Base-by-base conservation (phyloP, 129 eudicot genomes). In the Lactuca saligna region DNA sequence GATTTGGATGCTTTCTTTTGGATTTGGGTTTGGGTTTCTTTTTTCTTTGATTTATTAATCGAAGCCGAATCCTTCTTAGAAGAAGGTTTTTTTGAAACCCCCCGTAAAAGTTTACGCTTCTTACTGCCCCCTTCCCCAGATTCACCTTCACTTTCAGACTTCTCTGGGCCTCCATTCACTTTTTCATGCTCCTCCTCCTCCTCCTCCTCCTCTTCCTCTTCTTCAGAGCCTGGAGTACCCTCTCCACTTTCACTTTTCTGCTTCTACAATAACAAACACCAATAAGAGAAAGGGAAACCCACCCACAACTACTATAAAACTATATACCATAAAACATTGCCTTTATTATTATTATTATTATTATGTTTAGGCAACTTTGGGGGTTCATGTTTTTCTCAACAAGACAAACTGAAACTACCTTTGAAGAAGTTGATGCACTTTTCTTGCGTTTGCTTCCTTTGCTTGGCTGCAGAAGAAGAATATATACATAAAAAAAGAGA, bases 381-480 rank as follows among this genome's bases (percentile, higher is more conserved):
- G 29, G 29, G 29, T 25, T 25, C 29, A 25, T 25, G 29, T 25
- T 25, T 25, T 25, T 25, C 29, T 25, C 29, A 25, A 25, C 29
- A 25, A 25, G 29, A 25, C 29, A 25, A 25, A 25, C 29, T 25
- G 64, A 69, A 8, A 15, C 64, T 88, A 93, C 99, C 99, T 89
- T 89, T 49, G 88, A 61, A 39, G 90, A 74, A 15, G 73, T 31
- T 20, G 97, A 84, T 76, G 66, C 61, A 63, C 76, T 72, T 25
- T 75, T 67, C 69, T 83, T 89, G 35, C 97, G 96, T 86, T 86
- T 92, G 63, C 69, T 90, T 12, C 89, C 91, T 78, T 88, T 83
- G 72, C 75, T 80, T 35, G 85, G 69, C 95, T 81, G 29, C 29
- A 25, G 29, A 25, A 25, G 90, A 37, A 58, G 61, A 75, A 60